phyloP scores from a whole-genome alignment of 805 yeast species.

The Starmerella etchellsii region DNA sequence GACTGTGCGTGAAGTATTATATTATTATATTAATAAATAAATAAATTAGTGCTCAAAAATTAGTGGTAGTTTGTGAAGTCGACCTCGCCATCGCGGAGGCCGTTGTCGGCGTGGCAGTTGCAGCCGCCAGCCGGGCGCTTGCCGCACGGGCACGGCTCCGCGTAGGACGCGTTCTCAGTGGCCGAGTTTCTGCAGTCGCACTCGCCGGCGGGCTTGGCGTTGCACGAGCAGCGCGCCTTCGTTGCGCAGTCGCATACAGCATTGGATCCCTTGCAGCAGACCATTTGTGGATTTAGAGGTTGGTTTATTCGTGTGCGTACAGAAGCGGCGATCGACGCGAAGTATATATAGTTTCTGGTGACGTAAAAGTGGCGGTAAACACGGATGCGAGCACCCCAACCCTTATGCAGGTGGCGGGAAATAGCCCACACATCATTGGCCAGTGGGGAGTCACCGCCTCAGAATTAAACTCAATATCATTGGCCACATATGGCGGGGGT shows the following conservation, averaged over 20 bases:
- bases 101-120: slow-evolving; percentile 40
- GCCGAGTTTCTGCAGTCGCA: slow-evolving; percentile 44
- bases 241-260: slow-evolving; percentile 45
- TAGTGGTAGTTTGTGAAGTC: slow-evolving; percentile 38
- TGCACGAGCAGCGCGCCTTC: slow-evolving; percentile 54
- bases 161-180: slow-evolving; percentile 38
- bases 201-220: slow-evolving; percentile 44
- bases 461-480: background rate
- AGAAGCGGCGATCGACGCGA: too few species aligned
- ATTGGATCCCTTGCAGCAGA: slow-evolving; percentile 31
- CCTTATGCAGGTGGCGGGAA: too few species aligned
- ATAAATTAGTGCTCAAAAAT: background rate
- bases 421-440: too few species aligned
- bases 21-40: background rate
- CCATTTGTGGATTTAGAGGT: slow-evolving; percentile 21
- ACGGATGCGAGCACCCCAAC: too few species aligned
- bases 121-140: slow-evolving; percentile 41
- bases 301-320: too few species aligned
- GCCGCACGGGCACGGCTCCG: slow-evolving; percentile 46
- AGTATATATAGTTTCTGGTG: too few species aligned
- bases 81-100: slow-evolving; percentile 42
- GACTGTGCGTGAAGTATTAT: too few species aligned
- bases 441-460: background rate
- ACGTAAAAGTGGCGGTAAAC: too few species aligned
- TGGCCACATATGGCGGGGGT: too few species aligned